phyloP scores from a whole-genome alignment of 2,329 filamentous ascomycete genomes.

The Rhynchosporium agropyri region DNA sequence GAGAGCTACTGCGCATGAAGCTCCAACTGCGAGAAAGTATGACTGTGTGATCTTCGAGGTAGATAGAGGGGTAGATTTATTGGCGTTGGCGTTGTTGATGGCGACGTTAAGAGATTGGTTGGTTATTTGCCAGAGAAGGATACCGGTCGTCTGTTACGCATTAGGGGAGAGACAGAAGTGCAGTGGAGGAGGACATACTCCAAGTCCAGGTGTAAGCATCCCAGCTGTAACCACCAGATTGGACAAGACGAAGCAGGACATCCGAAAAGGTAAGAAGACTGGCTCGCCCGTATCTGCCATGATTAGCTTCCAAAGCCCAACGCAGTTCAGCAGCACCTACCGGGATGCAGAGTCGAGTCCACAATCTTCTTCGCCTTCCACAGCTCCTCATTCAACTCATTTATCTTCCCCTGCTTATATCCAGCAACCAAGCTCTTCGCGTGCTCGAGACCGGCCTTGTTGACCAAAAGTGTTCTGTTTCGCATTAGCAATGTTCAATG shows the following conservation, averaged over 20 bases:
- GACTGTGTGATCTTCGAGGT: conserved; percentile 81
- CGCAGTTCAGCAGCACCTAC: conserved; percentile 52
- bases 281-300: conserved; percentile 82
- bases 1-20: conserved; percentile 90
- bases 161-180: conserved; percentile 16
- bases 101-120: conserved; percentile 99
- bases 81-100: conserved; percentile 96
- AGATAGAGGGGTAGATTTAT: conserved; percentile 91
- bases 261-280: conserved; percentile 92
- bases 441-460: conserved; percentile 75
- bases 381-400: conserved; percentile 83
- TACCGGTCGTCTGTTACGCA: conserved; percentile 68
- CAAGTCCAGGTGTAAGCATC: conserved; percentile 90
- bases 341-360: conserved; percentile 93
- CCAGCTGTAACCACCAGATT: conserved; percentile 94
- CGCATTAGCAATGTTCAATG: conserved; percentile 28
- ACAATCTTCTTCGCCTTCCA: conserved; percentile 98
- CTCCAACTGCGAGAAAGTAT: conserved; percentile 88
- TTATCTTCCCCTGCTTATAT: conserved; percentile 83
- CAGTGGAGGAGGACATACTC: conserved; percentile 51
- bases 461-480: conserved; percentile 80
- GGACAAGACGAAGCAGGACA: conserved; percentile 93
- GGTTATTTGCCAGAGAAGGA: conserved; percentile 89
- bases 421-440: conserved; percentile 79
- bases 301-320: conserved; percentile 21